Percentiles rank a stretch among this genome's conserved stretches.
phyloP scores from a whole-genome alignment of 2,329 filamentous ascomycete species.

The Colletotrichum scovillei region DNA sequence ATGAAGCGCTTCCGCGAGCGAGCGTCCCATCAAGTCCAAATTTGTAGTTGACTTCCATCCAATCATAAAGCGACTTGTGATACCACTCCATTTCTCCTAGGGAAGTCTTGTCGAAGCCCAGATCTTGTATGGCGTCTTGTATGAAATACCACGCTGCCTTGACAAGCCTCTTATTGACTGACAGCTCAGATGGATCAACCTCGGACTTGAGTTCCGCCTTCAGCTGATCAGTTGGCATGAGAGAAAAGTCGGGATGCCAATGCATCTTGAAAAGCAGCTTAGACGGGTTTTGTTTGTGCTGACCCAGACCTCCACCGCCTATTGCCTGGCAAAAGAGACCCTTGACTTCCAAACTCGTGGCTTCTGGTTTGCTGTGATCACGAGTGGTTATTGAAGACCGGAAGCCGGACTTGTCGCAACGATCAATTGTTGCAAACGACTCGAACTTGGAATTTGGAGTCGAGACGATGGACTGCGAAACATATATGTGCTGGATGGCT shows the following conservation, averaged over 20 bases:
- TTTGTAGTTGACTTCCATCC: conserved; percentile 21
- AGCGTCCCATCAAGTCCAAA: conserved; percentile 3
- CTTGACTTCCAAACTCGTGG: conserved; percentile 2
- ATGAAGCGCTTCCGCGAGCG: conserved; percentile 9
- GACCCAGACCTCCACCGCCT: not conserved
- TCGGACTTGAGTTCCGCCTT: not conserved
- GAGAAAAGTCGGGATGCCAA: conserved; percentile 22
- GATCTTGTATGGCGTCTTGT: conserved; percentile 7
- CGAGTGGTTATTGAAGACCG: not conserved
- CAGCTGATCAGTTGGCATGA: not conserved
- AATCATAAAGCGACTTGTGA: conserved; percentile 16
- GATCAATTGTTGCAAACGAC: conserved; percentile 1
- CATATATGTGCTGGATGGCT: conserved; percentile 47
- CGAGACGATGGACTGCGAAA: conserved; percentile 38
- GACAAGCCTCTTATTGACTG: conserved; percentile 14
- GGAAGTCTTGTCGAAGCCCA: not conserved
- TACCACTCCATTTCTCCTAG: conserved; percentile 15
- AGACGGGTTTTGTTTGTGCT: not conserved
- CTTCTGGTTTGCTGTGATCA: not conserved
- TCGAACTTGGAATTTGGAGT: not conserved
- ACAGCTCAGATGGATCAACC: not conserved
- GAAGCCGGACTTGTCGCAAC: conserved; percentile 1
- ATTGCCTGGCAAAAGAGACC: conserved; percentile 22
- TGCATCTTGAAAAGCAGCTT: conserved; percentile 26
- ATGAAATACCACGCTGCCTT: conserved; percentile 21